phyloP scores from a whole-genome alignment of 1,284 basidiomycete genomes.

The Coniferiporia sulphurascens region DNA sequence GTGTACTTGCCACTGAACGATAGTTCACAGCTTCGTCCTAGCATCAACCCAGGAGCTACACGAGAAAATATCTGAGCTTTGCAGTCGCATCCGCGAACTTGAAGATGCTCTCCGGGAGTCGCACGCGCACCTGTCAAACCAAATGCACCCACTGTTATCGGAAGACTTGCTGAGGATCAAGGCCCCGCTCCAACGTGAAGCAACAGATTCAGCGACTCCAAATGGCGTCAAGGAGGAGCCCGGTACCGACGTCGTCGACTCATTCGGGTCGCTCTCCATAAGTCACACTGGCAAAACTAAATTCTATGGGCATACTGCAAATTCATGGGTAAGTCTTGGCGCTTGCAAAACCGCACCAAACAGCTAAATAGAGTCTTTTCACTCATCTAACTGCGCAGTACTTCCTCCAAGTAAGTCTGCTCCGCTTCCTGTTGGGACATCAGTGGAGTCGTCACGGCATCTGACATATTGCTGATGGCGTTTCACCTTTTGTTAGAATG shows the following conservation, averaged over 20 bases:
- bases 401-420: constrained; percentile 55
- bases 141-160: constrained; percentile 58
- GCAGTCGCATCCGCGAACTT: constrained; percentile 69
- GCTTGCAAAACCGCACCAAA: not conserved
- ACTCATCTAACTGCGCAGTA: constrained; percentile 38
- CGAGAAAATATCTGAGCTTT: constrained; percentile 73
- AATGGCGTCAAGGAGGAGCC: constrained; percentile 52
- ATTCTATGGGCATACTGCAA: constrained; percentile 70
- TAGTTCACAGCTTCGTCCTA: constrained; percentile 57
- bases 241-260: constrained; percentile 67
- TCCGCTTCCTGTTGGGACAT: not conserved
- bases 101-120: constrained; percentile 64
- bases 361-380: constrained; percentile 11
- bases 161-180: constrained; percentile 70
- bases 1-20: not conserved
- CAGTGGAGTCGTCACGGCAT: not conserved
- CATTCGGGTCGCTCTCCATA: constrained; percentile 71
- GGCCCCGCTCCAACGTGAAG: constrained; percentile 64
- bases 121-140: constrained; percentile 54
- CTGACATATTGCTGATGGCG: constrained; percentile 9
- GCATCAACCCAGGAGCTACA: constrained; percentile 79
- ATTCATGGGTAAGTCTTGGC: constrained; percentile 57
- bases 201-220: constrained; percentile 23
- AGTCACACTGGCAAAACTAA: constrained; percentile 63
- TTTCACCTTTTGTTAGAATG: constrained; percentile 41